phyloP scores from a whole-genome alignment of 2,329 filamentous ascomycete species.

The Talaromyces funiculosus region DNA sequence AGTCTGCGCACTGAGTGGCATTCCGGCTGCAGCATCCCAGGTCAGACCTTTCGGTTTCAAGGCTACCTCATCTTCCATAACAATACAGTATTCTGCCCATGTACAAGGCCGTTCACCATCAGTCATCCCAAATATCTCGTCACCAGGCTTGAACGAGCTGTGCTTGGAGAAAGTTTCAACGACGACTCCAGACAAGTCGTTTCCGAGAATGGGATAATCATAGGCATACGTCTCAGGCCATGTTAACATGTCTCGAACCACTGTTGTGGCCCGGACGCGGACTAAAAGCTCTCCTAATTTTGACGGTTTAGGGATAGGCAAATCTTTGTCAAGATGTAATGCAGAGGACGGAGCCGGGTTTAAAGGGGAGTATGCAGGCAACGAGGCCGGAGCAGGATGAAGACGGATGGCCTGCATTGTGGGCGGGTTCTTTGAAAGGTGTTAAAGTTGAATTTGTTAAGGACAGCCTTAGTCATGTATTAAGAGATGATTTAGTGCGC shows the following conservation, averaged over 20 bases:
- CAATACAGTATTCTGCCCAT: conserved; percentile 27
- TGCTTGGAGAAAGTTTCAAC: conserved; percentile 6
- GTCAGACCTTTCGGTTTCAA: conserved; percentile 19
- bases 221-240: conserved; percentile 27
- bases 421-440: background rate
- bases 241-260: conserved; percentile 22
- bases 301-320: conserved; percentile 19
- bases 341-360: conserved; percentile 23
- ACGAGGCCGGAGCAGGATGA: conserved; percentile 17
- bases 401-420: conserved; percentile 22
- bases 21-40: conserved; percentile 22
- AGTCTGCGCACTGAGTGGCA: conserved; percentile 27
- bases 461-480: background rate
- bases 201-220: conserved; percentile 16
- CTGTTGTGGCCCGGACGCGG: conserved; percentile 21
- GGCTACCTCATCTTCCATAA: conserved; percentile 20
- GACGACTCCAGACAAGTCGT: conserved; percentile 17
- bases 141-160: conserved; percentile 21
- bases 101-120: conserved; percentile 17
- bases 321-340: conserved; percentile 18
- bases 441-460: background rate
- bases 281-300: conserved; percentile 17
- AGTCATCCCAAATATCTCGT: conserved; percentile 27
- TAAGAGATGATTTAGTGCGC: background rate
- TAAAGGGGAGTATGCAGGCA: conserved; percentile 20